Conservation (phyloP, 805 yeast species). For the Torulaspora microellipsoides region DNA sequence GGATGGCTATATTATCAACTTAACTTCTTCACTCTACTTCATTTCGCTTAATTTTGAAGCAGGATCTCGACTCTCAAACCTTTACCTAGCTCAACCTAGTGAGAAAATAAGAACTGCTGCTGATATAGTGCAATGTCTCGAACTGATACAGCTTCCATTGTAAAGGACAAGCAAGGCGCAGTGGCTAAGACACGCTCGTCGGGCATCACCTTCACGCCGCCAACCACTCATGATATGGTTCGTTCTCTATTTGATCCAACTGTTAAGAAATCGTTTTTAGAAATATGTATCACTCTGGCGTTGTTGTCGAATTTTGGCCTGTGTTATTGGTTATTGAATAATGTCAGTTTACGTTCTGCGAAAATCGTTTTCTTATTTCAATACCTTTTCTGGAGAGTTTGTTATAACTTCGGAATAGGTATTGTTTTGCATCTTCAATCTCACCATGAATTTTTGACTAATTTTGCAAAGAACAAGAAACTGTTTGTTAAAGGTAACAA, state of each 20-base stretch:
- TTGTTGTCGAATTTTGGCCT: constrained; percentile 36
- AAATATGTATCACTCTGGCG: constrained; percentile 50
- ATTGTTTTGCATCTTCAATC: constrained; percentile 62
- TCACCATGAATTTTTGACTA: constrained; percentile 48
- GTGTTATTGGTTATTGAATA: constrained; percentile 29
- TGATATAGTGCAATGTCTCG: too few relatives aligned
- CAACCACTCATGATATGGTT: constrained; percentile 75
- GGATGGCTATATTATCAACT: too few relatives aligned
- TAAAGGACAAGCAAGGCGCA: not conserved
- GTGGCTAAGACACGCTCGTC: constrained; percentile 31
- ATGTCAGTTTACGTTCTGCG: constrained; percentile 17
- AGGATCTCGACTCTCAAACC: too few relatives aligned
- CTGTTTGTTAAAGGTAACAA: constrained; percentile 39
- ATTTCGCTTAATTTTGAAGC: too few relatives aligned
- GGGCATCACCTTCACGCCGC: constrained; percentile 34
- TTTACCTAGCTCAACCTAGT: too few relatives aligned
- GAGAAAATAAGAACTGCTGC: too few relatives aligned
- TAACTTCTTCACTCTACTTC: too few relatives aligned
- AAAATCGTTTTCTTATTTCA: constrained; percentile 44
- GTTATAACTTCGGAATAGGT: constrained; percentile 81
- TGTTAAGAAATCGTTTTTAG: constrained; percentile 61
- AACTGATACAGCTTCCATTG: too few relatives aligned
- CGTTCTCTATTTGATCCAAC: constrained; percentile 76
- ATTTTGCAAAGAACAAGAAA: constrained; percentile 43
- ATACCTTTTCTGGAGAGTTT: constrained; percentile 69